Percentiles rank a stretch among this genome's conserved stretches.
These are phyloP conservation scores for Tolypocladium tundrense DNA, from an alignment of 2,329 filamentous ascomycete species.

Conservation along the genomic window DNA sequence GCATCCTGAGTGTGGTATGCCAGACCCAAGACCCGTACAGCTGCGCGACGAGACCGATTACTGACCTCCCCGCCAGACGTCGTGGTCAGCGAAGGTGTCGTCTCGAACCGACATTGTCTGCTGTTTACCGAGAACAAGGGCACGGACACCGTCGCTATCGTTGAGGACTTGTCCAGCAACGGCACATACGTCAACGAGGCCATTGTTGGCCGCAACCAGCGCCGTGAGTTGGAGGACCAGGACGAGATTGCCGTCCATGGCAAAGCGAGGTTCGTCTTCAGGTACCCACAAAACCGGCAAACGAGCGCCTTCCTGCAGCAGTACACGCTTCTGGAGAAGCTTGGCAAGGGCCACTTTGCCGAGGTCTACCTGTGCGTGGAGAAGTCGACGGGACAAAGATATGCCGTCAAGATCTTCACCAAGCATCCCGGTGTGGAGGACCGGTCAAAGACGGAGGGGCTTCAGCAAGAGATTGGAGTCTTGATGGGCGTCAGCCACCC, in stretches of 20 bases:
- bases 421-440: slow-evolving; percentile 76
- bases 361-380: slow-evolving; percentile 88
- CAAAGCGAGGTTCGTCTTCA: slow-evolving; percentile 80
- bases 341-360: slow-evolving; percentile 92
- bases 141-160: slow-evolving; percentile 54
- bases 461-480: slow-evolving; percentile 94
- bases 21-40: neutral
- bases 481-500: slow-evolving; percentile 96
- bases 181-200: slow-evolving; percentile 94
- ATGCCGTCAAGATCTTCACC: slow-evolving; percentile 91
- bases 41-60: neutral
- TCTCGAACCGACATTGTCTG: slow-evolving; percentile 78
- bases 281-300: slow-evolving; percentile 67
- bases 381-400: slow-evolving; percentile 69
- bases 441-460: slow-evolving; percentile 68
- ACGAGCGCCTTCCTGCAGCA: slow-evolving; percentile 76
- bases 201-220: slow-evolving; percentile 82
- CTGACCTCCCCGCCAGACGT: slow-evolving; percentile 39
- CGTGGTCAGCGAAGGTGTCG: slow-evolving; percentile 62
- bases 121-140: slow-evolving; percentile 53
- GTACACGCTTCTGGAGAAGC: slow-evolving; percentile 72
- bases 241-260: slow-evolving; percentile 86
- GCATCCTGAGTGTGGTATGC: slow-evolving; percentile 85
- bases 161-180: slow-evolving; percentile 92
- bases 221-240: slow-evolving; percentile 75